Evolutionary conservation across 1,284 basidiomycete genomes (phyloP), one percentile per base, ranked within the genome.

Genomic region (Rhodotorula sp.): DNA sequence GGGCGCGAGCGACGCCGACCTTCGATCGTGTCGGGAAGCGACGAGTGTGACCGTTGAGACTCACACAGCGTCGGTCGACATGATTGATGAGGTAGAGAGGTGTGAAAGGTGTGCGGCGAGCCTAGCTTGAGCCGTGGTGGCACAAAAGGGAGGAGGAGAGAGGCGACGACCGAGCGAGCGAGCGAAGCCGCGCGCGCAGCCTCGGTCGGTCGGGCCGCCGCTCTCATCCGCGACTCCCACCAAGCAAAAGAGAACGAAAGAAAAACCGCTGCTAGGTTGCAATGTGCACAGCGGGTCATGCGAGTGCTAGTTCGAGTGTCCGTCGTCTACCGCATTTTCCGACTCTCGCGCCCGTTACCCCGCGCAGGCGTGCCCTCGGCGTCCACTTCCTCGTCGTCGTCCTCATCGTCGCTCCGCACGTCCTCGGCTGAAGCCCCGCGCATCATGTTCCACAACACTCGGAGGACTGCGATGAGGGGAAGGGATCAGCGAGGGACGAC

Each of bases 381-480:
- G 23, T 54, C 60, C n/a, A 57, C 58, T 14, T 53, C 62, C 17
- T 53, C 64, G 10, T 61, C 67, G 87, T 81, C 84, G 53, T 80
- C 82, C 73, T 94, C 93, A 71, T 91, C 91, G 74, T 96, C 93
- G 79, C 91, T 93, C 69, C 94, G 86, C 41, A 84, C 85, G 79
- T 98, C 96, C 59, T 92, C 89, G 2, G 94, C 95, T 4, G 88
- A 89, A 55, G 87, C 82, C 0, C 91, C 92, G 17, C 84, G 86
- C 42, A 96, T 79, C 1, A 75, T 75, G 42, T 88, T 85, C 80
- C 87, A 92, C 16, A 92, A 91, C 21, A 97, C 87, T 44, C 88
- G 86, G 77, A 88, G 87, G 62, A 75, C 71, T 71, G 59, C 60
- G 23, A 2, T 9, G 14, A 83, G 80, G 94, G 89, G 49, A 97